Evolutionary conservation across 352 stramenopile species (phyloP).

Genomic region (Phytophthora brassicae): DNA sequence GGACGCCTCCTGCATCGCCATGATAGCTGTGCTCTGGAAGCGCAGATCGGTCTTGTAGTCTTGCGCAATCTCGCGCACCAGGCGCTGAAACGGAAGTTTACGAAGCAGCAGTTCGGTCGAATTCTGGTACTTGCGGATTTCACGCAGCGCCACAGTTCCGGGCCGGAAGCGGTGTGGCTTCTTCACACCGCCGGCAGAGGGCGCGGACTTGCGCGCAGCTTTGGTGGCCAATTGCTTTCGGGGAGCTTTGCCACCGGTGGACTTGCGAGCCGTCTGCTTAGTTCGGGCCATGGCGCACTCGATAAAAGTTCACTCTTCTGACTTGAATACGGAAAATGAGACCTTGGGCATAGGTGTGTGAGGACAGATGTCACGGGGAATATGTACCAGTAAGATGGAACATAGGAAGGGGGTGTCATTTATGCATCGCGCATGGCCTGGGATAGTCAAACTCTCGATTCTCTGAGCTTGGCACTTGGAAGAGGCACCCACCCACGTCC

Average conservation of each 20-base stretch:
- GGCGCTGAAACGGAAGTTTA: slow-evolving; percentile 93
- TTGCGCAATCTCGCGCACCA: slow-evolving; percentile 93
- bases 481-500: too few species aligned
- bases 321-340: not conserved
- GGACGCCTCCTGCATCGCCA: slow-evolving; percentile 87
- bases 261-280: slow-evolving; percentile 96
- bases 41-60: slow-evolving; percentile 94
- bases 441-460: too few species aligned
- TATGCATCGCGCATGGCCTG: too few species aligned
- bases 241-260: slow-evolving; percentile 90
- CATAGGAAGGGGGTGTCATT: too few species aligned
- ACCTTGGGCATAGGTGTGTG: too few species aligned
- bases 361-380: too few species aligned
- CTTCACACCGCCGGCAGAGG: slow-evolving; percentile 89
- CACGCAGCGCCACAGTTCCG: slow-evolving; percentile 82
- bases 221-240: slow-evolving; percentile 92
- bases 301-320: not conserved
- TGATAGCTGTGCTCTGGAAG: slow-evolving; percentile 91
- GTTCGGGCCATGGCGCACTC: slow-evolving; percentile 82
- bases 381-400: too few species aligned
- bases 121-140: slow-evolving; percentile 95
- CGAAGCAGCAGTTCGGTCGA: slow-evolving; percentile 94
- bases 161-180: slow-evolving; percentile 63
- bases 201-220: slow-evolving; percentile 86
- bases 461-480: too few species aligned